Base-by-base conservation (phyloP, 2,329 filamentous ascomycete species). In the Fusarium papillatum region DNA sequence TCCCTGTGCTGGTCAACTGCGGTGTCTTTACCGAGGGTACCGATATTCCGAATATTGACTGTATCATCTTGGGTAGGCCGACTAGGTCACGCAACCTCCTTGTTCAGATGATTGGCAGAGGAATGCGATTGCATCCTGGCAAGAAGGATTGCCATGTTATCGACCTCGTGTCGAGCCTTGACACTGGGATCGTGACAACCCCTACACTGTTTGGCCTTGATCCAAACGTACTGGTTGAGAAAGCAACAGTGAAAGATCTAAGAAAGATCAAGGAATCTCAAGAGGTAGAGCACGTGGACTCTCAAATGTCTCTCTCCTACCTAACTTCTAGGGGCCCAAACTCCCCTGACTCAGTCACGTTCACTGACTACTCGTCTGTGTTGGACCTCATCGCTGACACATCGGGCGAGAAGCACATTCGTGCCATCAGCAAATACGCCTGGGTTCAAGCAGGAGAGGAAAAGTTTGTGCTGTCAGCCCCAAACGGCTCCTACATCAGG, bases 11-110 rank as follows among this genome's bases (percentile, higher is more conserved):
- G 17, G 86, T 99, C 64, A 99, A 99, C 82, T 98, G 97, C 81
- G 96, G 96, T 11, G 94, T 99, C 48, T 98, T 98, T 80, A 98
- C 96, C 0, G 97, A 99, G 85, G 97, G 97, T 3, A 99, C 97
- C 1, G 97, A 99, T 80, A 98, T 99, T 38, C 97, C 97, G 8
- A 98, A 98, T 82, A 95, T 99, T 76, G 97, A 99, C 85, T 98
- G 97, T 81, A 91, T 99, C 29, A 82, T 99, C 11, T 89, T 99
- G 11, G 95, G 94, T 5, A 89, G 97, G 29, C 97, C 97, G 0
- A 99, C 97, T 2, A 93, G 93, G 77, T 98, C 97, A 19, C 92
- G 94, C n/a, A 98, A 98, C 78, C 87, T 99, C 4, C 90, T 99
- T 2, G 92, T 98, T 1, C 97, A 99, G 84, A 99, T 99, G 97